Evolutionary conservation across 2,329 filamentous ascomycete genomes (phyloP).

Genomic region (Aspergillus thermomutatus): DNA sequence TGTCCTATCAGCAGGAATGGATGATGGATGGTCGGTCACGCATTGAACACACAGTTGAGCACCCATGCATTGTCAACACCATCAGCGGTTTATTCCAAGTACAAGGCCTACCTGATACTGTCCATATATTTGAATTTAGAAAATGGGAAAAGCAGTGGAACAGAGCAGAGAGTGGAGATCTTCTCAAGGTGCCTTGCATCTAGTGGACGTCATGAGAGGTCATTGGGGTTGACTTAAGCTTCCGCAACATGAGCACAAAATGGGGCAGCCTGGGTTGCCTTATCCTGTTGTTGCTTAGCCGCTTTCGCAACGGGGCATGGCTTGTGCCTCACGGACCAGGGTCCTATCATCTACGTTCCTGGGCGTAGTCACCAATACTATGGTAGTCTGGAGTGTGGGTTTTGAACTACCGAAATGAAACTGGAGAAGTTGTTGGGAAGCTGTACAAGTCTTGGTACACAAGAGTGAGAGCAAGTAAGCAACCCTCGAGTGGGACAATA

Average conservation of each 20-base stretch:
- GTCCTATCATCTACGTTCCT: neutral
- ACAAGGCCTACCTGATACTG: neutral
- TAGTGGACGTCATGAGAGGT: neutral
- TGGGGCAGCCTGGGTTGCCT: neutral
- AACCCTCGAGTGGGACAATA: too few species aligned
- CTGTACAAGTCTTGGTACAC: too few species aligned
- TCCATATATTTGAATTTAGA: too few species aligned
- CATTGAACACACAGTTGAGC: neutral
- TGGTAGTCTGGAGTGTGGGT: neutral
- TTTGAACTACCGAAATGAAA: too few species aligned
- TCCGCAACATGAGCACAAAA: neutral
- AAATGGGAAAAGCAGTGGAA: neutral
- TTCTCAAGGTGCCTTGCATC: neutral
- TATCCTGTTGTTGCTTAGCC: neutral
- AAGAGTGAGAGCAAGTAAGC: too few species aligned
- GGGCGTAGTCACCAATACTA: neutral
- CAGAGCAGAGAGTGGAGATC: neutral
- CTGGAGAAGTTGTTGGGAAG: too few species aligned
- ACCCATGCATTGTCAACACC: neutral
- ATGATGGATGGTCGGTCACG: neutral
- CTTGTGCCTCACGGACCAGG: neutral
- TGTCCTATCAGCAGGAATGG: neutral
- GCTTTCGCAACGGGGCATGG: neutral
- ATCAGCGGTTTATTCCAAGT: neutral
- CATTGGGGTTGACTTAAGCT: neutral